Conservation (phyloP, 2,329 filamentous ascomycete genomes). For the Keithomyces neogunnii region DNA sequence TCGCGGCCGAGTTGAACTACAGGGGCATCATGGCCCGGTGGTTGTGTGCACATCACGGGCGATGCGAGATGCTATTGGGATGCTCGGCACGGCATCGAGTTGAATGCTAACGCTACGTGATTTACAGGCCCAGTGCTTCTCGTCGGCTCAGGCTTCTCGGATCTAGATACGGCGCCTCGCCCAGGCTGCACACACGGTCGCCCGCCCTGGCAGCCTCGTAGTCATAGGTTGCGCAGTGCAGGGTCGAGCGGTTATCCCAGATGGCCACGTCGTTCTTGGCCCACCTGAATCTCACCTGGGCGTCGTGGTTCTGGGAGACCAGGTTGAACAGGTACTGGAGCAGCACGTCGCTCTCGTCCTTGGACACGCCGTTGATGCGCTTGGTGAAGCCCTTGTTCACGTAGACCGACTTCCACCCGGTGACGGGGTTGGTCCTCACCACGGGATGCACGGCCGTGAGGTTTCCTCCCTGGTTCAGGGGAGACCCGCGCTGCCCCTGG, state of each 20-base stretch:
- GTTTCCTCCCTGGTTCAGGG: conserved; percentile 45
- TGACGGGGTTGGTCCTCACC: conserved; percentile 52
- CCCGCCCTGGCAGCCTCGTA: conserved; percentile 38
- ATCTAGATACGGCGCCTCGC: conserved; percentile 35
- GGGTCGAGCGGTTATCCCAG: conserved; percentile 54
- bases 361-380: conserved; percentile 45
- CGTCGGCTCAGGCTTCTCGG: conserved; percentile 26
- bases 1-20: no score
- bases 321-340: conserved; percentile 39
- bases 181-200: conserved; percentile 31
- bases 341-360: conserved; percentile 44
- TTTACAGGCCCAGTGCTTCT: conserved; percentile 22
- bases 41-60: no score
- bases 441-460: conserved; percentile 44
- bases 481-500: conserved; percentile 39
- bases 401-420: conserved; percentile 48
- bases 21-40: no score
- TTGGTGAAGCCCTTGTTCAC: conserved; percentile 43
- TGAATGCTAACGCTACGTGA: no score
- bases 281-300: conserved; percentile 47
- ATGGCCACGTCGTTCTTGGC: conserved; percentile 47
- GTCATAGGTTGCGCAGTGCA: conserved; percentile 51
- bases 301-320: conserved; percentile 46
- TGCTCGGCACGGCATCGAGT: no score
- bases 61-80: no score